Evolutionary conservation across 306 rosid genomes (phyloP).

Genomic region (Inga leiocalycina): DNA sequence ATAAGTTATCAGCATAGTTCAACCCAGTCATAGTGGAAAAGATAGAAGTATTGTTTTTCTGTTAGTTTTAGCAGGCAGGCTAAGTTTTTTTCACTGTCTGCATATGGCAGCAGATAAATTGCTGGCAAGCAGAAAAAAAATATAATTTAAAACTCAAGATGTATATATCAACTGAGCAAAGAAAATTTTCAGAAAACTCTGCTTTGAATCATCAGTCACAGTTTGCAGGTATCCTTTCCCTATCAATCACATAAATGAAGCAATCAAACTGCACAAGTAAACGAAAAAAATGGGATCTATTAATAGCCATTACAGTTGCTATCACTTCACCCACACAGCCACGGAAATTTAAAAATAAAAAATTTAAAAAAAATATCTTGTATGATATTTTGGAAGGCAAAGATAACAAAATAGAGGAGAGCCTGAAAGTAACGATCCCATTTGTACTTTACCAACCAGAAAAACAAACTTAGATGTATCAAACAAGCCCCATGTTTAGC

Average conservation of each 20-base stretch:
- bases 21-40: background rate
- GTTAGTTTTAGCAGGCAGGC: background rate
- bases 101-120: slow-evolving; percentile 2
- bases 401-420: slow-evolving; percentile 31
- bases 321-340: slow-evolving; percentile 37
- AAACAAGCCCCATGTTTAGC: slow-evolving; percentile 27
- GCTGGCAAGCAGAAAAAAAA: background rate
- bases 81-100: background rate
- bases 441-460: slow-evolving; percentile 39
- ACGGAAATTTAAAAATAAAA: background rate
- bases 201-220: slow-evolving; percentile 9
- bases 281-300: slow-evolving; percentile 37
- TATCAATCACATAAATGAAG: slow-evolving; percentile 26
- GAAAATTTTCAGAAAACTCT: slow-evolving; percentile 5
- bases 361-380: background rate
- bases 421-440: slow-evolving; percentile 41
- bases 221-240: slow-evolving; percentile 25
- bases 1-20: background rate
- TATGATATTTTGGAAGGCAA: slow-evolving; percentile 30
- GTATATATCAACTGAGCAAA: background rate
- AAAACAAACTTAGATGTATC: slow-evolving; percentile 28
- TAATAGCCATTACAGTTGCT: slow-evolving; percentile 49
- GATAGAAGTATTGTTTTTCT: background rate
- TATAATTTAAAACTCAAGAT: background rate
- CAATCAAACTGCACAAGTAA: background rate